Percentiles rank a stretch among this genome's conserved stretches.
Evolutionary conservation across 192 early-diverging fungal genomes (phyloP).

Genomic region (Glomus cerebriforme): DNA sequence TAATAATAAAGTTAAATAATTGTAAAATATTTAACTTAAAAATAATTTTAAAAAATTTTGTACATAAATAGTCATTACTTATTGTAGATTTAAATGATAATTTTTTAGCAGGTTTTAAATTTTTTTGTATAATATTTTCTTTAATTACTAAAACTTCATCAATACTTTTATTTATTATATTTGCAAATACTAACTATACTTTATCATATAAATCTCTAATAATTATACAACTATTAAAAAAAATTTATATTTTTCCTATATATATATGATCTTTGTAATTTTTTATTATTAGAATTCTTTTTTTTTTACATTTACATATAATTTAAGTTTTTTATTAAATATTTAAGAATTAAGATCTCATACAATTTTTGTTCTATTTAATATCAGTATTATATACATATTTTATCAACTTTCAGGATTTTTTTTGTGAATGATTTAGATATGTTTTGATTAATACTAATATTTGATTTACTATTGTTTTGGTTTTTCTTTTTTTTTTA

Average conservation of each 20-base stretch:
- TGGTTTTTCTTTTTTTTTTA: too few relatives aligned
- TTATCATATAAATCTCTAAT: constrained; percentile 23
- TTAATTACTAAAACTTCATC: constrained; percentile 4
- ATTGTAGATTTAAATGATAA: constrained; percentile 7
- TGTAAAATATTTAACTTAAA: constrained; percentile 12
- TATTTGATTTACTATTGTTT: too few relatives aligned
- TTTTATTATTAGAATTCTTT: constrained; percentile 12
- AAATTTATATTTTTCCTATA: not conserved
- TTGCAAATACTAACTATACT: not conserved
- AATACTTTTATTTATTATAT: constrained; percentile 3
- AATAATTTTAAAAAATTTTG: constrained; percentile 23
- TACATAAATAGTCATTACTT: constrained; percentile 4
- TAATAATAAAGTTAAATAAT: constrained; percentile 15
- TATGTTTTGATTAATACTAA: not conserved
- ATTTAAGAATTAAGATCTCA: not conserved
- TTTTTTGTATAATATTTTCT: constrained; percentile 17
- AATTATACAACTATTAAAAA: not conserved
- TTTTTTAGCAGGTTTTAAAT: constrained; percentile 15
- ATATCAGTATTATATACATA: too few relatives aligned
- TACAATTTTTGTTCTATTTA: not conserved
- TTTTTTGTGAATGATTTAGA: constrained; percentile 17
- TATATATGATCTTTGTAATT: constrained; percentile 6
- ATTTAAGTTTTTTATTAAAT: constrained; percentile 5
- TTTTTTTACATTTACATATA: constrained; percentile 17
- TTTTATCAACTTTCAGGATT: not conserved